Base-by-base conservation (phyloP, 1,139 yeast species). In the Kazachstania sp. region DNA sequence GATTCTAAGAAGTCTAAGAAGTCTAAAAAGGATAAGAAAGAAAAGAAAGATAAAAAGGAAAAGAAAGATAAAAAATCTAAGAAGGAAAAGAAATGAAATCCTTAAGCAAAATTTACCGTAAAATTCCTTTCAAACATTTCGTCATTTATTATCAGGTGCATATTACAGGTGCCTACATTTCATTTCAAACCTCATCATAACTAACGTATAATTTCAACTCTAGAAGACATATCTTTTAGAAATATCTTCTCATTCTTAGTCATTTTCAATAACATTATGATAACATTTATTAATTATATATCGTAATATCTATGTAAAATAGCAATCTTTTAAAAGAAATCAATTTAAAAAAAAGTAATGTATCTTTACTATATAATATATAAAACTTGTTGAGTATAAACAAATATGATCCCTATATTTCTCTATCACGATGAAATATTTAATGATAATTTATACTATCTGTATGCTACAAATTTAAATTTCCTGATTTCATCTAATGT, bases 161-260 rank as follows among this genome's bases (percentile, higher is more conserved):
- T 7, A 23, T 23, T 9, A 23, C 28, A 4, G 28, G 8, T 23
- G 6, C 41, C 30, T 26, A n/a, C 8, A 13, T 38, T 29, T 38
- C 31, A 38, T 38, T 26, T 26, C 32, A 19, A 28, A 28, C n/a
- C 15, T 16, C 13, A 13, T 11, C 16, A 37, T 16, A 12, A 18
- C 20, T 23, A 23, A 23, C 28, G 28, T 23, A 23, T 23, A 23
- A 23, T 4, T 4, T 23, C 55, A 90, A 87, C 57, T 92, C 92
- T 79, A 84, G 98, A 73, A 90, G 86, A 71, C 88, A 68, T 77
- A 23, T 23, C 28, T 23, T 23, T 23, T 23, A 23, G 28, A 23
- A 23, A 23, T 23, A 23, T 23, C 28, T 23, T 9, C 28, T 23
- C 28, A 23, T 59, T 85, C 90, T 57, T 67, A 67, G 71, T 37